Evolutionary conservation across 345 rosid genomes (phyloP), one percentile per base, ranked within the genome.

Genomic region (Populus pruinosa): DNA sequence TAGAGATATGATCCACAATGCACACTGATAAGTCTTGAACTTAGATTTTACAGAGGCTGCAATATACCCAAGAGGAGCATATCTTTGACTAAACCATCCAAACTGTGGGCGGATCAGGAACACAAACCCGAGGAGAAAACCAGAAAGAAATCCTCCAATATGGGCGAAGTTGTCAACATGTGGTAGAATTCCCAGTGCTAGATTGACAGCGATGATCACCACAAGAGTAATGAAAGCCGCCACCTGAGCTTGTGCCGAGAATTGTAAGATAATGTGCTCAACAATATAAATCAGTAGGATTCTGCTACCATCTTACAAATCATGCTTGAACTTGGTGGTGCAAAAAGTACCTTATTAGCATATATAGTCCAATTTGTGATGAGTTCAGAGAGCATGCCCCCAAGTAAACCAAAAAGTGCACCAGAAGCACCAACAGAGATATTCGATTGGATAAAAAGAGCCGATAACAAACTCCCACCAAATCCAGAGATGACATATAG

Each of bases 101-200:
- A 80, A 91, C 80, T 95, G 99, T 1, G 98, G 99, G 13, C 98
- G 98, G 69, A 95, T 90, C 53, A 95, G 77, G 75, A 95, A 86
- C 76, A 95, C 92, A 76, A 95, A 92, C 25, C 99, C 98, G 43
- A 95, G 92, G 44, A 95, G 83, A 80, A 95, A 95, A 43, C 99
- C 99, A 0, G 99, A 78, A 67, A 81, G 83, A 86, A 95, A 93
- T 33, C 99, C 99, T 80, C 99, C 99, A 23, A 95, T 91, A 50
- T 95, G 99, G 77, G 99, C 98, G 84, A 95, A 95, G 85, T 95
- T 95, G 87, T 95, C 99, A 20, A 95, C 96, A 41, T 94, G 97
- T 0, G 99, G 99, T 72, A 95, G 91, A 72, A 92, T 90, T 77
- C 99, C 99, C 7, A 93, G 89, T 21, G 92, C 99, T 86, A 95